phyloP scores from a whole-genome alignment of 2,329 filamentous ascomycete genomes.

The Penicillium thymicola region DNA sequence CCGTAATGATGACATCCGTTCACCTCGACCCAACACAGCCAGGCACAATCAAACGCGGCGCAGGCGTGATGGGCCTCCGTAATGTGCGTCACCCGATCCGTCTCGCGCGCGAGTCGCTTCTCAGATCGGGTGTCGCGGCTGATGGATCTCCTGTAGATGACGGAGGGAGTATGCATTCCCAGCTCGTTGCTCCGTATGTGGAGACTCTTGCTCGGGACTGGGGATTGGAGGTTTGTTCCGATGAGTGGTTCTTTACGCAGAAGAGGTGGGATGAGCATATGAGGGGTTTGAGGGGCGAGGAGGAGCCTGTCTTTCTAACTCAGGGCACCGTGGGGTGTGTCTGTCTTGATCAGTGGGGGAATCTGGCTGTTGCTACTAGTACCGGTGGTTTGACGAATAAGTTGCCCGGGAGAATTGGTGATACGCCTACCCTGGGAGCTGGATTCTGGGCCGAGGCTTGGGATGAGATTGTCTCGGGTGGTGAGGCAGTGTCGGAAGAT shows the following conservation, averaged over 20 bases:
- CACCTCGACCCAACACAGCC: conserved; percentile 8
- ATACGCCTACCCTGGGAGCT: conserved; percentile 78
- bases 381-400: conserved; percentile 87
- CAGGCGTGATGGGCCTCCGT: conserved; percentile 69
- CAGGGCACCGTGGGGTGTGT: conserved; percentile 85
- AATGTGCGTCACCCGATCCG: conserved; percentile 76
- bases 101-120: conserved; percentile 67
- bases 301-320: conserved; percentile 49
- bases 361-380: conserved; percentile 64
- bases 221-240: conserved; percentile 67
- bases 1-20: conserved; percentile 70
- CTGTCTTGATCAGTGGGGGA: conserved; percentile 71
- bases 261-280: conserved; percentile 75
- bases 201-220: conserved; percentile 62
- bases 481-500: not conserved
- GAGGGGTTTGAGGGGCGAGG: conserved; percentile 50
- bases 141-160: conserved; percentile 53
- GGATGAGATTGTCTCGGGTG: conserved; percentile 38
- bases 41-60: conserved; percentile 67
- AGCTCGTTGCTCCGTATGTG: conserved; percentile 64
- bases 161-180: conserved; percentile 55
- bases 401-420: conserved; percentile 76
- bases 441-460: conserved; percentile 91
- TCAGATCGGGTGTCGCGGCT: conserved; percentile 51
- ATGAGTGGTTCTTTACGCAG: conserved; percentile 75